phyloP scores from a whole-genome alignment of 305 asterid genomes.

The Fraxinus greggii region DNA sequence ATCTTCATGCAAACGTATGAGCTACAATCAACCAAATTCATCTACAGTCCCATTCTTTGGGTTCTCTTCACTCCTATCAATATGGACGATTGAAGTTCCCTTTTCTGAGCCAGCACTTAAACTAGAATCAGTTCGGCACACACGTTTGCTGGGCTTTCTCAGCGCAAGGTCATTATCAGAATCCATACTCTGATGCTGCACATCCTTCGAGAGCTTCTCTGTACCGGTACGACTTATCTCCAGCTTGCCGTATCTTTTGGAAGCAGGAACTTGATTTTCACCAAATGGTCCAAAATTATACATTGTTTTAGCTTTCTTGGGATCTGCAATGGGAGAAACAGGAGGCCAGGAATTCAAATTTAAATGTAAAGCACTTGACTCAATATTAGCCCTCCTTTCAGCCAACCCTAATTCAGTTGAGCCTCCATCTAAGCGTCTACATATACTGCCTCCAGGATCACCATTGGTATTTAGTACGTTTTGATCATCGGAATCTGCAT shows the following conservation, averaged over 20 bases:
- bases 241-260: slow-evolving; percentile 25
- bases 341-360: slow-evolving; percentile 55
- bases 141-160: slow-evolving; percentile 52
- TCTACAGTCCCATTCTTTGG: slow-evolving; percentile 28
- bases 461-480: slow-evolving; percentile 21
- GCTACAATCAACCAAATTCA: slow-evolving; percentile 28
- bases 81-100: slow-evolving; percentile 30
- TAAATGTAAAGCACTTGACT: slow-evolving; percentile 32
- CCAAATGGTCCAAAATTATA: neutral
- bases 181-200: slow-evolving; percentile 19
- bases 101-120: slow-evolving; percentile 26
- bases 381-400: slow-evolving; percentile 23
- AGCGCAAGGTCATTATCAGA: slow-evolving; percentile 20
- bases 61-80: slow-evolving; percentile 32
- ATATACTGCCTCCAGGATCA: slow-evolving; percentile 25
- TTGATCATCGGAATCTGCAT: slow-evolving; percentile 34
- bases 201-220: slow-evolving; percentile 29
- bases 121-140: slow-evolving; percentile 31
- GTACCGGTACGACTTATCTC: slow-evolving; percentile 19
- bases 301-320: slow-evolving; percentile 19
- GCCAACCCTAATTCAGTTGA: slow-evolving; percentile 20
- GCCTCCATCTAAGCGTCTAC: slow-evolving; percentile 33
- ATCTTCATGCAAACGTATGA: slow-evolving; percentile 6
- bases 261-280: slow-evolving; percentile 18
- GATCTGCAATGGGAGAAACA: slow-evolving; percentile 39